Conservation (phyloP, 345 rosid species). For the Rhizophora mangle region DNA sequence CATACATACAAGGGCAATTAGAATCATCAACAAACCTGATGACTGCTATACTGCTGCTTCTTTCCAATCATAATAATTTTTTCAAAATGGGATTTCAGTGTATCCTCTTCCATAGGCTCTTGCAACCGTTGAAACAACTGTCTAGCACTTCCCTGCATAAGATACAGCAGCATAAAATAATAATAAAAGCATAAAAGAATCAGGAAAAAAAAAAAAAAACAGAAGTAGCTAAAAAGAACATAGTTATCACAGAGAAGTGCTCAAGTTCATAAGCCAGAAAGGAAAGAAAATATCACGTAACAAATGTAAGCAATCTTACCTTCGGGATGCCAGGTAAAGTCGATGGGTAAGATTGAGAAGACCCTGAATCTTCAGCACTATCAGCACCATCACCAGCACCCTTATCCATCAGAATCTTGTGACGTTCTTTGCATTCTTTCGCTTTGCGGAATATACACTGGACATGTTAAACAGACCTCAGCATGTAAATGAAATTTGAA, state of each 20-base stretch:
- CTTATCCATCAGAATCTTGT: slow-evolving; percentile 85
- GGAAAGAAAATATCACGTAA: background rate
- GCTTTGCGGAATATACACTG: slow-evolving; percentile 93
- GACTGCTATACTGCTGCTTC: slow-evolving; percentile 53
- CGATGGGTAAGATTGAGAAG: slow-evolving; percentile 97
- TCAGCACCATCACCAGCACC: slow-evolving; percentile 92
- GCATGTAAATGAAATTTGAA: background rate
- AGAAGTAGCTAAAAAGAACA: background rate
- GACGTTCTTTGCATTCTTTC: slow-evolving; percentile 95
- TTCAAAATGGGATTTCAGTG: slow-evolving; percentile 94
- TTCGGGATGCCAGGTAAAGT: slow-evolving; percentile 99
- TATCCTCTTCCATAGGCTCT: slow-evolving; percentile 97
- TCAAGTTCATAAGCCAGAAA: background rate
- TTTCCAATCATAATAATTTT: slow-evolving; percentile 77
- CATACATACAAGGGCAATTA: background rate
- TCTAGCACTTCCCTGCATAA: slow-evolving; percentile 92
- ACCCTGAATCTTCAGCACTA: slow-evolving; percentile 98
- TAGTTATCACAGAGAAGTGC: background rate
- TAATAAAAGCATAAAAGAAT: background rate
- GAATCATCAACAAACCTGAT: slow-evolving; percentile 54
- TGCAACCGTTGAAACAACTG: slow-evolving; percentile 95
- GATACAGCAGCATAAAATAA: slow-evolving; percentile 25
- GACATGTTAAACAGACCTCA: slow-evolving; percentile 12
- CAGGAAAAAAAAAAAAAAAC: background rate
- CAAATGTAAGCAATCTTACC: slow-evolving; percentile 38